Evolutionary conservation across 73 alveolate genomes (phyloP), one percentile per base, ranked within the genome.

Genomic region (Stentor roeselii): DNA sequence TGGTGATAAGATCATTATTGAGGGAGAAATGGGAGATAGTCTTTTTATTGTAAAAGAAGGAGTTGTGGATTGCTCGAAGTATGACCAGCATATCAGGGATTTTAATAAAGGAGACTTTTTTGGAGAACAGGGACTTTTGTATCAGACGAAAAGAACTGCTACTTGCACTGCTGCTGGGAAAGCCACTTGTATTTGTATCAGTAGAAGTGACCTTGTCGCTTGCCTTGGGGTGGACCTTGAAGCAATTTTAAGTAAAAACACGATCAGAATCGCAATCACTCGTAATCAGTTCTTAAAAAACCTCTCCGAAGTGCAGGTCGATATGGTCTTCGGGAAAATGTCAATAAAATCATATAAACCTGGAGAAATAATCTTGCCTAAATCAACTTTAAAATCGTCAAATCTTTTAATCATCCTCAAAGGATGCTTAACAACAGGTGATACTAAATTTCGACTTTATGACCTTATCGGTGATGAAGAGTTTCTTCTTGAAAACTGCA

Each of bases 41-140:
- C 11, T 67, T n/a, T 67, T 21, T 67, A 67, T 67, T 32, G 34
- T 67, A 30, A 67, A 67, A 67, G 80, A 67, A 67, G 80, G 80
- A 30, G 2, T 2, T 21, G 80, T 32, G 21, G 14, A 14, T 14
- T 67, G 80, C 2, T 27, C n/a, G 41, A 67, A 34, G 34, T 27
- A 67, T 30, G 37, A 2, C 41, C 15, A 27, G 1, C 42, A 67
- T n/a, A 67, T 67, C 34, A 67, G 34, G 37, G 41, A 67, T 27
- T 32, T 67, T 67, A 34, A 30, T 11, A 67, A 32, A 67, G 80
- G 80, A 30, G 94, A 88, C 42, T 88, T 86, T 31, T 88, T 88
- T 36, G 95, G 93, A 37, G 95, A 90, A 85, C 61, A 75, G 80
- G 93, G 92, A 3, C 83, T 90, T 41, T 59, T 82, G 37, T 42